Evolutionary conservation across 2,329 filamentous ascomycete species (phyloP), one percentile per base, ranked within the genome.

Genomic region (Bipolaris gigantea): DNA sequence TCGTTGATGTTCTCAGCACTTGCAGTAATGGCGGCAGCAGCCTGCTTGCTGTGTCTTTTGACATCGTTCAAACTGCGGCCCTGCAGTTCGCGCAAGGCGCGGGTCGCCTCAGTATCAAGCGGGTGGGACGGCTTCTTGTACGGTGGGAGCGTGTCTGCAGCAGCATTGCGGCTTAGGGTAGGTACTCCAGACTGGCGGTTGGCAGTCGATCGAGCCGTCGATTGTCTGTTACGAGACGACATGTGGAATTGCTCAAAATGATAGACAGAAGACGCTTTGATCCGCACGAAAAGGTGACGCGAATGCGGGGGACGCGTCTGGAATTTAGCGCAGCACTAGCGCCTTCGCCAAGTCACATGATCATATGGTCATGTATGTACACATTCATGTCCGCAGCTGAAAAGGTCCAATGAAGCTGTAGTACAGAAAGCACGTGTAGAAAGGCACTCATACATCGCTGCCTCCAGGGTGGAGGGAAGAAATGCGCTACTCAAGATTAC

Each of bases 1-100:
- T 87, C 85, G 52, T 86, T 85, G 34, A 84, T 76, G n/a, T 79
- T 77, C 2, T 75, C 80, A 0, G 81, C 83, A 2, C 76, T 74
- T 5, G 77, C 71, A 2, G 76, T 79, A 5, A 88, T 67, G n/a
- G 74, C 72, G 1, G 74, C 65, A 1, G 75, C 74, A 0, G 82
- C 81, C 25, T 76, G 67, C 19, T 74, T 70, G 21, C 85, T 70
- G 39, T 84, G 78, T 1, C 75, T 74, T 36, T 80, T 79, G 1
- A 86, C 72, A 16, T 76, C 74, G 1, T 67, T 62, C 8, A 81
- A 66, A 16, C 76, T 71, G 9, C 76, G 70, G 16, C 75, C 67
- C 6, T 77, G 66, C 4, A 88, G 69, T 0, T 70, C 57, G 2
- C 76, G 69, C 4, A 88, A 73, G 1, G 75, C 73, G 21, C 74